Percentiles rank a stretch among this genome's conserved stretches.
phyloP scores from a whole-genome alignment of 768 basidiomycete species.

The Cystobasidium onofrii region DNA sequence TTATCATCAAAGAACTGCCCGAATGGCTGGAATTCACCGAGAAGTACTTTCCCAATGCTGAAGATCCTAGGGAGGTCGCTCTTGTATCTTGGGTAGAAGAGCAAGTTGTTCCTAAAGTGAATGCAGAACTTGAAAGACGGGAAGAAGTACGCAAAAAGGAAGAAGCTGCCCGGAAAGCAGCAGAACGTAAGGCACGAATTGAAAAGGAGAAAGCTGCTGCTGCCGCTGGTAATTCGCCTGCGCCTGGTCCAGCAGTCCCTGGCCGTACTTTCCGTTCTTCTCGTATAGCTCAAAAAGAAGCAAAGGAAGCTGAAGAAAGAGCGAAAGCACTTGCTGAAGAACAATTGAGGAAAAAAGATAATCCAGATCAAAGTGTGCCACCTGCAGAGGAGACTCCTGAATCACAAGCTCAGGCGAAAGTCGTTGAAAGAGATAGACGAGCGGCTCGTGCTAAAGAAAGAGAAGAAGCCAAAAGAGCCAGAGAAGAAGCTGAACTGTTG shows the following conservation, averaged over 20 bases:
- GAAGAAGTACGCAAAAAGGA: neutral
- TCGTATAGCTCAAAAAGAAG: conserved; percentile 3
- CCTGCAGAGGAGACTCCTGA: neutral
- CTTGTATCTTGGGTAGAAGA: neutral
- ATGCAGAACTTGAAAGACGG: neutral
- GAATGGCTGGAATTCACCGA: conserved; percentile 18
- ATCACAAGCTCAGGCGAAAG: neutral
- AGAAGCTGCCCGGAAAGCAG: neutral
- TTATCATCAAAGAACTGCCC: neutral
- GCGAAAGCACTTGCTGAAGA: conserved; percentile 11
- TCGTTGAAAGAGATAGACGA: conserved; percentile 2
- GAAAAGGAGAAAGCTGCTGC: neutral
- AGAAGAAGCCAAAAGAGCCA: conserved; percentile 24
- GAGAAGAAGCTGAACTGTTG: conserved; percentile 19
- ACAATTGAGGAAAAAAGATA: neutral
- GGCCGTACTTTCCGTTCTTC: neutral
- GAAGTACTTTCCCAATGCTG: neutral
- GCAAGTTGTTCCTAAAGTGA: conserved; percentile 12
- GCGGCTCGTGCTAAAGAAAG: conserved; percentile 14
- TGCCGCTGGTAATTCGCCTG: neutral
- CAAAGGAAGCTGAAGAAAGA: conserved; percentile 2
- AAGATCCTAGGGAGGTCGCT: conserved; percentile 9
- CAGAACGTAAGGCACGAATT: neutral
- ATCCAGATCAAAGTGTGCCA: neutral
- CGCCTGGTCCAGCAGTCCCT: neutral